Percentiles rank a stretch among this genome's conserved stretches.
phyloP scores from a whole-genome alignment of 805 yeast species.

The Cephaloascus albidus region DNA sequence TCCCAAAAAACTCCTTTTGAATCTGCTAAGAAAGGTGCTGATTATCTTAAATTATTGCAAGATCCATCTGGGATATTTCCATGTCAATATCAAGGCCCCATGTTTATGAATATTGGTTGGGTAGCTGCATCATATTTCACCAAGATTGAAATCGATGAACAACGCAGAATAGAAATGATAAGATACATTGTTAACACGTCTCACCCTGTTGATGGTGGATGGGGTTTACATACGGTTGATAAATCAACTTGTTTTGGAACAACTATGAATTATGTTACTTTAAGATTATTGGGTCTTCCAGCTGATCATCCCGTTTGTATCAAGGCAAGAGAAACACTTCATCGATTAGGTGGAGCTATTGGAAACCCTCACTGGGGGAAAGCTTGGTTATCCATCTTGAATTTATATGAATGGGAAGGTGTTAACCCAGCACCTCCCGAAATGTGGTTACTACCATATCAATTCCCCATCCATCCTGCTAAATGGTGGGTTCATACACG shows the following conservation, averaged over 20 bases:
- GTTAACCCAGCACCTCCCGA: constrained; percentile 98
- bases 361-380: constrained; percentile 98
- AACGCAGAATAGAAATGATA: constrained; percentile 57
- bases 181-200: constrained; percentile 86
- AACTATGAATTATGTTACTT: constrained; percentile 69
- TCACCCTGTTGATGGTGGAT: constrained; percentile 99
- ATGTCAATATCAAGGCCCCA: constrained; percentile 92
- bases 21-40: constrained; percentile 67
- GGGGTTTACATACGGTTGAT: constrained; percentile 94
- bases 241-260: constrained; percentile 96
- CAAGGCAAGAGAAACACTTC: constrained; percentile 66
- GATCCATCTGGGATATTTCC: constrained; percentile 84
- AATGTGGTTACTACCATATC: constrained; percentile 78
- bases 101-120: constrained; percentile 92
- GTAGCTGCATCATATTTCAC: constrained; percentile 68
- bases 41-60: constrained; percentile 62
- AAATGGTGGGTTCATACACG: constrained; percentile 99
- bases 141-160: constrained; percentile 57
- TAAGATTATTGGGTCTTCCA: constrained; percentile 72
- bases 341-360: constrained; percentile 78
- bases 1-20: constrained; percentile 34
- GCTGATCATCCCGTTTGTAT: constrained; percentile 68
- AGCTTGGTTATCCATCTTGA: constrained; percentile 75
- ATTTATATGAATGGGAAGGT: constrained; percentile 89
- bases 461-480: constrained; percentile 82